phyloP scores from a whole-genome alignment of 2,329 filamentous ascomycete genomes.

The Talaromyces sp. region DNA sequence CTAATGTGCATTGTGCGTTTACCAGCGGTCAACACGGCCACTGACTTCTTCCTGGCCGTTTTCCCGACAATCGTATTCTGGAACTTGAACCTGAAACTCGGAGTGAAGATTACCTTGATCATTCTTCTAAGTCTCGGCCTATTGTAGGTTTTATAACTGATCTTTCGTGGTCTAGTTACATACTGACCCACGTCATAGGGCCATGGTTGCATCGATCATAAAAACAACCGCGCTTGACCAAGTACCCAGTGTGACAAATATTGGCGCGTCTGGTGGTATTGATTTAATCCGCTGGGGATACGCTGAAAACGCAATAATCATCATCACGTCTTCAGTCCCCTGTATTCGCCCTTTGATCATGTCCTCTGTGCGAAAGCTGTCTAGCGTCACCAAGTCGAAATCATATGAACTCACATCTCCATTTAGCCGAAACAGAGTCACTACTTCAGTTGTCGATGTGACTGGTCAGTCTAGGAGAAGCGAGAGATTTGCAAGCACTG shows the following conservation, averaged over 20 bases:
- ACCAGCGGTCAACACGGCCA: conserved; percentile 22
- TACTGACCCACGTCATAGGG: conserved; percentile 10
- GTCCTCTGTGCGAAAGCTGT: background rate
- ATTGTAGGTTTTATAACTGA: conserved; percentile 18
- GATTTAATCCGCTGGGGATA: conserved; percentile 22
- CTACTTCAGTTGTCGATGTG: background rate
- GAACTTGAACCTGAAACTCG: conserved; percentile 24
- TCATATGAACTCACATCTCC: background rate
- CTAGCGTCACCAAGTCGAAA: background rate
- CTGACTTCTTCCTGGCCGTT: conserved; percentile 24
- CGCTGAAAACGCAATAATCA: conserved; percentile 23
- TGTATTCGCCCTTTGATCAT: conserved; percentile 20
- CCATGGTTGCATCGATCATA: conserved; percentile 21
- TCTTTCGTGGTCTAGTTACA: background rate
- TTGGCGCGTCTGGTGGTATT: conserved; percentile 14
- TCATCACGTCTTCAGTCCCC: conserved; percentile 26
- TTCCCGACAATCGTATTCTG: conserved; percentile 26
- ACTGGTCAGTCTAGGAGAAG: background rate
- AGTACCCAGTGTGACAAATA: conserved; percentile 10
- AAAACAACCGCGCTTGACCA: conserved; percentile 17
- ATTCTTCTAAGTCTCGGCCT: conserved; percentile 24
- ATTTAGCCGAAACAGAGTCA: background rate
- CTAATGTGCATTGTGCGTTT: conserved; percentile 7
- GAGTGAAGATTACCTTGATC: conserved; percentile 25
- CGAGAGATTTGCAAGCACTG: background rate